Evolutionary conservation across 176 grass and related monocot species (phyloP).

Genomic region (Luzula sylvatica): DNA sequence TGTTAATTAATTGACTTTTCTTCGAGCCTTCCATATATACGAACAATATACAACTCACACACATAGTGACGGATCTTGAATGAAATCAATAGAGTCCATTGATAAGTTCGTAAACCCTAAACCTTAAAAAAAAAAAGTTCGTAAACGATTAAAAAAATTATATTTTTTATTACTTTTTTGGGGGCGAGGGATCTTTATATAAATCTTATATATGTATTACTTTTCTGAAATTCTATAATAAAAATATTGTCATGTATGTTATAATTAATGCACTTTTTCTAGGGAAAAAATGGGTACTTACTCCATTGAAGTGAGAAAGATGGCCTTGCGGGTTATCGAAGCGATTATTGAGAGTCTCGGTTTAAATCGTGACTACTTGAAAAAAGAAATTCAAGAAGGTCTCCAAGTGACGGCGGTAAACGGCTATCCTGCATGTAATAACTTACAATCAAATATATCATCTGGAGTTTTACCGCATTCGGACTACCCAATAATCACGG

Average conservation of each 20-base stretch:
- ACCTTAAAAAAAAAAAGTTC: no score
- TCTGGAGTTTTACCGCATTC: slow-evolving; percentile 14
- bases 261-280: not conserved
- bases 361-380: slow-evolving; percentile 8
- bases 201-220: not conserved
- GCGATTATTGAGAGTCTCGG: slow-evolving; percentile 20
- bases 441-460: not conserved
- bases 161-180: no score
- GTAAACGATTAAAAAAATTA: no score
- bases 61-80: no score
- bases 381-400: slow-evolving; percentile 10
- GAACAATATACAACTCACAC: no score
- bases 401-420: slow-evolving; percentile 17
- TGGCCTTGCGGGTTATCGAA: slow-evolving; percentile 20
- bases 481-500: slow-evolving; percentile 22
- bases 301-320: slow-evolving; percentile 4
- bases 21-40: not conserved
- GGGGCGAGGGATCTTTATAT: no score
- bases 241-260: not conserved
- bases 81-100: no score
- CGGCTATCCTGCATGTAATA: slow-evolving; percentile 8
- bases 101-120: no score
- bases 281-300: slow-evolving; percentile 20
- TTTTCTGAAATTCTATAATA: no score
- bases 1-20: not conserved